These are phyloP conservation scores for Funneliformis mosseae DNA, from an alignment of 192 early-diverging fungal genomes.

Conservation along the genomic window DNA sequence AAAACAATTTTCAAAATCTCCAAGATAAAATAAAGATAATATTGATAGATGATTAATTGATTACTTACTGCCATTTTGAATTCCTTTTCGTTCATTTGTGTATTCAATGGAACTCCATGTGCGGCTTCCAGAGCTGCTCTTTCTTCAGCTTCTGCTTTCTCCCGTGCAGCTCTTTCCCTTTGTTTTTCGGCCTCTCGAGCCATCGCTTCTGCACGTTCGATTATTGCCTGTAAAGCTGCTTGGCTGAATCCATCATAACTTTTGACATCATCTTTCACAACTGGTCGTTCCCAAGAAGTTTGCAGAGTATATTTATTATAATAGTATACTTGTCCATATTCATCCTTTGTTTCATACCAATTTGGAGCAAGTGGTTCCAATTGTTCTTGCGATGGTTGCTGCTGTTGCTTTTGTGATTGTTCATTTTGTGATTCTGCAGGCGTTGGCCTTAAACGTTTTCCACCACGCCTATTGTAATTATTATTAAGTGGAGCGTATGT, in stretches of 20 bases:
- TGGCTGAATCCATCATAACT: neutral
- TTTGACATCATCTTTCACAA: slow-evolving; percentile 14
- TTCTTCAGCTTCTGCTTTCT: neutral
- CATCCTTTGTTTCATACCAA: slow-evolving; percentile 16
- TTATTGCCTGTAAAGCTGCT: slow-evolving; percentile 1
- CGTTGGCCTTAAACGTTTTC: neutral
- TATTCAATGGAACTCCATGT: neutral
- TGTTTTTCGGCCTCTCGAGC: slow-evolving; percentile 4
- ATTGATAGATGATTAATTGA: neutral
- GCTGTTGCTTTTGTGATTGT: neutral
- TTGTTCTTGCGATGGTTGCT: neutral
- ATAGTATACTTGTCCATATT: slow-evolving; percentile 2
- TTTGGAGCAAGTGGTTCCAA: slow-evolving; percentile 12
- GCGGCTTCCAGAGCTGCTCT: neutral
- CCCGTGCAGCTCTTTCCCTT: neutral
- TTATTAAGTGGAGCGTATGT: neutral
- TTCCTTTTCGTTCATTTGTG: neutral
- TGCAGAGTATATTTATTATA: slow-evolving; percentile 11
- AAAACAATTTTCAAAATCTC: no score
- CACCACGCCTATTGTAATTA: neutral
- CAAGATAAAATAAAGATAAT: neutral
- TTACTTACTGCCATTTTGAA: neutral
- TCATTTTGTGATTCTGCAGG: neutral
- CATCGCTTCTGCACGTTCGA: slow-evolving; percentile 14
- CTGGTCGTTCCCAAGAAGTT: slow-evolving; percentile 1